These are phyloP conservation scores for Ceratocystiopsis brevicomis DNA, from an alignment of 2,329 filamentous ascomycete species.

Conservation along the genomic window DNA sequence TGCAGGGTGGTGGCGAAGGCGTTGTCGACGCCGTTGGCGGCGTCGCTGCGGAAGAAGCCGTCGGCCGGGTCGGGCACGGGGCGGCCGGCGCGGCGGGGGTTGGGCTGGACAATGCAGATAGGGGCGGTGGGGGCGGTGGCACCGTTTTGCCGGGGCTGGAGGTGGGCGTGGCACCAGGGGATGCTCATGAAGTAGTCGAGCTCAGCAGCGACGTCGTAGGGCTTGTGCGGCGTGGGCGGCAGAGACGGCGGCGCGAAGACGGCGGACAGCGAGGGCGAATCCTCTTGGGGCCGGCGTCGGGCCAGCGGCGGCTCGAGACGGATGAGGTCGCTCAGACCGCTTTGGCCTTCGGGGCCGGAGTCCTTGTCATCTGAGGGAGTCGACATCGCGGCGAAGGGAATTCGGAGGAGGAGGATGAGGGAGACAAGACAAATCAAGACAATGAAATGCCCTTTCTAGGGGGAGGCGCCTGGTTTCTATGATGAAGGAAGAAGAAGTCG, in stretches of 20 bases:
- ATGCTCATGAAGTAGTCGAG: constrained; percentile 17
- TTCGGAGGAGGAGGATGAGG: too few relatives aligned
- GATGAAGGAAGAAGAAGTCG: too few relatives aligned
- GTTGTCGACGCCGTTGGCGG: constrained; percentile 2
- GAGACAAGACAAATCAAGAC: too few relatives aligned
- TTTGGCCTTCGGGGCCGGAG: neutral
- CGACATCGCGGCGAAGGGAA: too few relatives aligned
- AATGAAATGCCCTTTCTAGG: too few relatives aligned
- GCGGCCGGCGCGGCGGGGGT: constrained; percentile 19
- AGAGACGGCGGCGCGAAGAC: too few relatives aligned
- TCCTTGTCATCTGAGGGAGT: neutral
- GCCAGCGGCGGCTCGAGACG: too few relatives aligned
- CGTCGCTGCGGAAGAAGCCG: constrained; percentile 1
- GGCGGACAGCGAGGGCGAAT: too few relatives aligned
- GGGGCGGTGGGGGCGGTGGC: neutral
- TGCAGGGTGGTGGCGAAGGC: constrained; percentile 30
- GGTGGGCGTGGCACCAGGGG: constrained; percentile 28
- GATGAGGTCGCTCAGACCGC: neutral
- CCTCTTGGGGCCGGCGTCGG: too few relatives aligned
- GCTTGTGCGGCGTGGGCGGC: too few relatives aligned
- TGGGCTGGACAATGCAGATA: constrained; percentile 19
- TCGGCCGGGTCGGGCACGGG: constrained; percentile 1
- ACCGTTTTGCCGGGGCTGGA: constrained; percentile 14
- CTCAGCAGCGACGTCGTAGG: constrained; percentile 1
- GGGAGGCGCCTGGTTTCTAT: too few relatives aligned